Evolutionary conservation across 129 eudicot genomes (phyloP), one percentile per base, ranked within the genome.

Genomic region (Mikania micrantha): DNA sequence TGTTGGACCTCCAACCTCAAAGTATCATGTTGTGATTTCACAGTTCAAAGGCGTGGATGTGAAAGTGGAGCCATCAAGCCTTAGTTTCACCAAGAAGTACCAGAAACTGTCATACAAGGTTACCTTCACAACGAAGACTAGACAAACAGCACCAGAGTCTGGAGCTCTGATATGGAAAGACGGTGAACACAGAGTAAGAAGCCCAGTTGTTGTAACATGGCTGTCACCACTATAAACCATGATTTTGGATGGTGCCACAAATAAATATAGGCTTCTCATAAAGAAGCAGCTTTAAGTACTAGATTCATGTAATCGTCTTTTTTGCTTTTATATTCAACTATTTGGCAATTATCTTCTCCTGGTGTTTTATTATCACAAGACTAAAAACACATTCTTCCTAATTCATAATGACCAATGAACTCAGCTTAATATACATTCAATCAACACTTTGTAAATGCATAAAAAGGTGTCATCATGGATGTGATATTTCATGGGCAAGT

Each of bases 101-200:
- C 85, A 92, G 83, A 88, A 81, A 71, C 75, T 92, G 40, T 79
- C 85, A 40, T 92, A 88, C 67, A 85, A 80, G 82, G 83, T 88
- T n/a, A 84, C 84, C 11, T 83, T 91, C 15, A 73, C 56, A 6
- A 77, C 78, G 12, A 84, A 64, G 64, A 50, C 66, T 28, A 72
- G 82, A 64, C 96, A 83, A 70, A 62, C 76, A n/a, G 81, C 75
- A 9, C 95, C 98, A 0, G 85, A 88, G 59, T 82, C 75, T 32
- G 98, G 98, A 66, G 71, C 82, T 32, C 63, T 92, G 82, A 71
- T 82, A 72, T 92, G 98, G 98, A 92, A 84, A 77, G 90, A 88
- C 60, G 91, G 86, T 54, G 73, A 76, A 12, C 95, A 92, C 79
- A 82, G 62, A 24, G 98, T 92, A 22, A 78, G 96, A 75, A 92